Conservation (phyloP, 192 early-diverging fungal genomes). For the Piromyces finnis region DNA sequence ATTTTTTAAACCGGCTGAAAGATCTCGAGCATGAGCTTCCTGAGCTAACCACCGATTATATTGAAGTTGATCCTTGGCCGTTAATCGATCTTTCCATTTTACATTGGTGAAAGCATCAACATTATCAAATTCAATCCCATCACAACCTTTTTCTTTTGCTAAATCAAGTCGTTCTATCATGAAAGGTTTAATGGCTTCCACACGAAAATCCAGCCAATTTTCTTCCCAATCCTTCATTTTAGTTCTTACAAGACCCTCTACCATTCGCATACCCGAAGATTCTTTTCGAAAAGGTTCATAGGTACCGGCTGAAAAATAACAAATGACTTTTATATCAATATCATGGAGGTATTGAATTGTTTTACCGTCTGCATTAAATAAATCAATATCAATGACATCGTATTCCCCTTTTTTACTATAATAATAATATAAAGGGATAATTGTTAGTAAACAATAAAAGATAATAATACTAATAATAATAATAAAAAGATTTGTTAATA, state of each 20-base stretch:
- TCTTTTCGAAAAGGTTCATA: not conserved
- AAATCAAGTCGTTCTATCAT: not conserved
- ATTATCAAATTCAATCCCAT: not conserved
- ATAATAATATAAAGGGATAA: not conserved
- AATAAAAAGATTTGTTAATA: not conserved
- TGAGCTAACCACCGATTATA: not conserved
- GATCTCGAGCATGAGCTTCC: not conserved
- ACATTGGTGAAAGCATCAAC: not conserved
- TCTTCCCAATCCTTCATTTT: not conserved
- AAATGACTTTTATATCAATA: not conserved
- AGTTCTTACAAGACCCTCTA: not conserved
- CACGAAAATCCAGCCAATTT: not conserved
- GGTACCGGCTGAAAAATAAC: not conserved
- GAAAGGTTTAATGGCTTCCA: not conserved
- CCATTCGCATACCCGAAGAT: not conserved
- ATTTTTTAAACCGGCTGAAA: not conserved
- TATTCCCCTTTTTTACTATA: not conserved
- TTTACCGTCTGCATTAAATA: not conserved
- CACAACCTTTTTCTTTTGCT: not conserved
- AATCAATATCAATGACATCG: not conserved
- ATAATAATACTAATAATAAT: too few species aligned
- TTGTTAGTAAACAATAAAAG: not conserved
- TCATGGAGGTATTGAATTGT: not conserved
- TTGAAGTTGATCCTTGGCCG: not conserved
- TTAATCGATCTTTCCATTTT: not conserved